Evolutionary conservation across 2,329 filamentous ascomycete genomes (phyloP), one percentile per base, ranked within the genome.

Genomic region (Zymoseptoria crescenta): DNA sequence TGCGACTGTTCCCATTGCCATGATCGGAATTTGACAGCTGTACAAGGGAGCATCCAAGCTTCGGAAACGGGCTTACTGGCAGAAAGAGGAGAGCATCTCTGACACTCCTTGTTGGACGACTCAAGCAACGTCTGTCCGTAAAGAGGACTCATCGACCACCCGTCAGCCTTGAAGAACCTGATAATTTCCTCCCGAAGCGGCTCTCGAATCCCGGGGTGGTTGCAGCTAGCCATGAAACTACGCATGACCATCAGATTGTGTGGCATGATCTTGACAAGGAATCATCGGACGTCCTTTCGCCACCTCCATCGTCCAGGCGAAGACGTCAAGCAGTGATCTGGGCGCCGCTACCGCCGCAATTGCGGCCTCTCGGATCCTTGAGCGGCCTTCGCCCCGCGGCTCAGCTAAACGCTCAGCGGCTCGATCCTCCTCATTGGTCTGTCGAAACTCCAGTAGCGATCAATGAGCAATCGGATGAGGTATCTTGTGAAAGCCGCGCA

Each of bases 361-460:
- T 5, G 24, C 24, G 7, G 41, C 48, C 20, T 58, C 10, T 2
- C 35, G 27, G 9, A 19, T 35, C 20, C 29, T 55, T 16, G 52
- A 64, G 16, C 74, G 69, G 28, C 67, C 60, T 1, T 67, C 41
- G 24, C 76, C 67, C 48, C 70, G 69, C 0, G 73, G 71, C 1
- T 66, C 54, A 52, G 76, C 68, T 8, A 77, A 62, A 21, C 65
- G 58, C 49, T 72, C 69, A 4, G 71, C 69, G 52, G 27, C 49
- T 45, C 49, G n/a, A 53, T 19, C 24, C 49, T 35, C 28, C 41
- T 9, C 49, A 19, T 41, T 24, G 24, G 30, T 16, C 21, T 52
- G 20, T 45, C 49, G n/a, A 45, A n/a, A 52, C 27, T 49, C 49
- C 4, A 52, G 55, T n/a, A 60, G 16, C 8, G 57, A 45, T 24